These are phyloP conservation scores for Raphanus hybrid DNA, from an alignment of 441 rosid species.

Conservation along the genomic window DNA sequence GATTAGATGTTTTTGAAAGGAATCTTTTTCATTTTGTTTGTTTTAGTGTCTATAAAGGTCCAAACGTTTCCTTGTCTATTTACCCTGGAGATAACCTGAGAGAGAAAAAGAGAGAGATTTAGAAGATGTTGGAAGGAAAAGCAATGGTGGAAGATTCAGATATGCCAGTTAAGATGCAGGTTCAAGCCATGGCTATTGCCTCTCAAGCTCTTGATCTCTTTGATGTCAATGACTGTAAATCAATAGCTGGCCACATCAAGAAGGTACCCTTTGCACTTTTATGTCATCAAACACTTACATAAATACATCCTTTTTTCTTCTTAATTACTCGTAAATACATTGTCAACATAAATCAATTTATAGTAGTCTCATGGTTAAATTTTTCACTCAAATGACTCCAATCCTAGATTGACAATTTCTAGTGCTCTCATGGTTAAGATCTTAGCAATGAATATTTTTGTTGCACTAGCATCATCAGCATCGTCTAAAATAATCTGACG, in stretches of 20 bases:
- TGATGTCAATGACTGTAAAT: constrained; percentile 58
- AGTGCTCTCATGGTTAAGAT: constrained; percentile 1
- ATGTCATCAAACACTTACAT: background rate
- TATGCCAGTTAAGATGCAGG: constrained; percentile 67
- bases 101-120: background rate
- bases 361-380: background rate
- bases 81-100: background rate
- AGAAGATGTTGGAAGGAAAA: constrained; percentile 64
- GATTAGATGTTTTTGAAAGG: constrained; percentile 20
- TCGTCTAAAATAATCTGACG: background rate
- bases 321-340: background rate
- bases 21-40: constrained; percentile 14
- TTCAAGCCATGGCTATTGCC: constrained; percentile 62
- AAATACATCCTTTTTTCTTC: background rate
- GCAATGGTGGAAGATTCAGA: constrained; percentile 64
- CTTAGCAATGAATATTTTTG: background rate
- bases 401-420: background rate
- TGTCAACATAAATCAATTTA: background rate
- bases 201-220: constrained; percentile 63
- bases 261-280: constrained; percentile 39
- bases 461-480: background rate
- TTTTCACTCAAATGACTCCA: background rate
- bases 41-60: constrained; percentile 18
- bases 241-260: constrained; percentile 61
- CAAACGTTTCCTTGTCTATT: constrained; percentile 7